Base-by-base conservation (phyloP, 371 early-diverging fungal genomes). In the Actinomucor elegans region DNA sequence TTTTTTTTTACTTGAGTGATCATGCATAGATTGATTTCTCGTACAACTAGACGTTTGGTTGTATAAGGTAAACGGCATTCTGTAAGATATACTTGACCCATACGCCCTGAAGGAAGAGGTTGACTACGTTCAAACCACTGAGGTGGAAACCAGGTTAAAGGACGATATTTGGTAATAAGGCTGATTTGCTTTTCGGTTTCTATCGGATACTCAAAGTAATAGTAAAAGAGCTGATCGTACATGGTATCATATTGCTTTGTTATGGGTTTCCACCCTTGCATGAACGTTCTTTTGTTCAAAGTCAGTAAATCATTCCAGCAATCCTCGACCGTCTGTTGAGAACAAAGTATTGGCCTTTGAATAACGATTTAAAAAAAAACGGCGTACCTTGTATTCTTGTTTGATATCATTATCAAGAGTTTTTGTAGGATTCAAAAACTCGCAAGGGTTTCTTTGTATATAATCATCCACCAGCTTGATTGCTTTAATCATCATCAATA, bases 71-170 rank as follows among this genome's bases (percentile, higher is more conserved):
- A 14, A 27, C 50, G 36, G 21, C 57, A 61, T 5, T 41, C 35
- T 8, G 57, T 28, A 3, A 52, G 20, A 18, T 56, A 61, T 2
- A 61, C 57, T 38, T 56, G 62, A 4, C 62, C 62, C 42, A 56
- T 52, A 9, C 52, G 40, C 2, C 62, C 52, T 5, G 63, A 62
- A 11, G 49, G 48, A 18, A 57, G 14, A 0, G 49, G 38, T 21
- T 52, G 41, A 1, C 36, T 34, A 0, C 52, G 41, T 8, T 48
- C 33, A 38, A 57, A 62, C 52, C 63, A 62, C 10, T 52, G 36
- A 14, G 52, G 52, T 15, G 57, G 44, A 35, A 57, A 27, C 63
- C 63, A 62, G 1, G 31, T 18, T 1, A 62, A 21, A 3, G 48
- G 49, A 5, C 18, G 29, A 11, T 23, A 15, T 7, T 56, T 21